A percentile compares a stretch with the other conserved stretches of the same genome.
phyloP scores from a whole-genome alignment of 805 yeast genomes.

The Schwanniomyces vanrijiae region DNA sequence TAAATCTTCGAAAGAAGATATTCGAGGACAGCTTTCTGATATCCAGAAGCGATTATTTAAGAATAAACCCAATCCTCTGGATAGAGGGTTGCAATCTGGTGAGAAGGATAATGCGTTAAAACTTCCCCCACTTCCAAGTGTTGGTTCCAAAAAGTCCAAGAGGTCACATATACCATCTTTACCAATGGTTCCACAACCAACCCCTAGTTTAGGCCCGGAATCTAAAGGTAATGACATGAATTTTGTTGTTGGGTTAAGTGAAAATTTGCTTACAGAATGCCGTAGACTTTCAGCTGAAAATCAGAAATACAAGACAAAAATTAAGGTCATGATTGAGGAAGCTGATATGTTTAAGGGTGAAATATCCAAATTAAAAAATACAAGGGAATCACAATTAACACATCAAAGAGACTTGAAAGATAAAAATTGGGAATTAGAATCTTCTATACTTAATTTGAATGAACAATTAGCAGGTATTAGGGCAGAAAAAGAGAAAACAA shows the following conservation, averaged over 20 bases:
- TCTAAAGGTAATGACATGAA: constrained; percentile 61
- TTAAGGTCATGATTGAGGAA: constrained; percentile 45
- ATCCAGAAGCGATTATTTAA: constrained; percentile 35
- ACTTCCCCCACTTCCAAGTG: constrained; percentile 10
- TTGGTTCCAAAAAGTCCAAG: not conserved
- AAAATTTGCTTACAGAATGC: constrained; percentile 67
- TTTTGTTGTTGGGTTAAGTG: constrained; percentile 73
- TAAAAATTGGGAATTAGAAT: constrained; percentile 64
- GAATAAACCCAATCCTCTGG: constrained; percentile 14
- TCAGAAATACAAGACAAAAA: constrained; percentile 41
- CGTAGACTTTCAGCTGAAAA: constrained; percentile 69
- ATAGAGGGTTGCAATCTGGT: constrained; percentile 8
- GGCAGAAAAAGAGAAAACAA: constrained; percentile 39
- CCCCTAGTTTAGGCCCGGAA: constrained; percentile 42
- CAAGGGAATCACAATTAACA: constrained; percentile 30
- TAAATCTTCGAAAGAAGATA: constrained; percentile 22
- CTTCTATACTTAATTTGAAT: constrained; percentile 44
- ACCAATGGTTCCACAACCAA: constrained; percentile 1
- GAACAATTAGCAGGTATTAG: constrained; percentile 43
- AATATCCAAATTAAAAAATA: constrained; percentile 32
- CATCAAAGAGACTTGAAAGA: constrained; percentile 55
- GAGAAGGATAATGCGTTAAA: constrained; percentile 16
- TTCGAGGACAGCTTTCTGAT: constrained; percentile 40
- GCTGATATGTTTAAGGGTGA: constrained; percentile 38
- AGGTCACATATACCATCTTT: not conserved